These are phyloP conservation scores for Backusella mclennaniae DNA, from an alignment of 192 early-diverging fungal species.

Conservation along the genomic window DNA sequence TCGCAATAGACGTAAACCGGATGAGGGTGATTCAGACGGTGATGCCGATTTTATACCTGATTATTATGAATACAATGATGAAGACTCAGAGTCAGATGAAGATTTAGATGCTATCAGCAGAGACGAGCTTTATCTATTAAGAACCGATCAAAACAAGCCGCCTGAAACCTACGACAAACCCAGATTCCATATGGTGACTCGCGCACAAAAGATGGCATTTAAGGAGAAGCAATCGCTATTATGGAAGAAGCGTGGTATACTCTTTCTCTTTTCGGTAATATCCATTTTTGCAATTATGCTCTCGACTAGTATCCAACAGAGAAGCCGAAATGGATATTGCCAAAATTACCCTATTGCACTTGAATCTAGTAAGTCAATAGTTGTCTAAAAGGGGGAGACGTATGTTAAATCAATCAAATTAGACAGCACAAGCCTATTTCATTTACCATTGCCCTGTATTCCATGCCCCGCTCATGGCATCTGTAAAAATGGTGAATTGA, in stretches of 20 bases:
- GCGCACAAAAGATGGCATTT: neutral
- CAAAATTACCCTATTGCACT: neutral
- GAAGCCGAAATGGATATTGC: conserved; percentile 12
- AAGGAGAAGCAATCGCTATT: neutral
- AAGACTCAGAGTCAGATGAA: neutral
- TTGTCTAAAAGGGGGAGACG: neutral
- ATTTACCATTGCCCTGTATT: neutral
- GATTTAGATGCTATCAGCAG: neutral
- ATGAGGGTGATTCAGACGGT: neutral
- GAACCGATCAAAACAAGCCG: neutral
- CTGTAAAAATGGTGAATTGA: conserved; percentile 6
- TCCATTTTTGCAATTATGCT: neutral
- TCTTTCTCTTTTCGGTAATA: neutral
- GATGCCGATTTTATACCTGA: neutral
- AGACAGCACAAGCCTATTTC: neutral
- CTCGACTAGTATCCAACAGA: neutral
- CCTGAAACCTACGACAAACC: neutral
- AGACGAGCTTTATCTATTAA: neutral
- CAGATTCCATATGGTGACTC: neutral
- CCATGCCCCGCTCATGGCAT: conserved; percentile 14
- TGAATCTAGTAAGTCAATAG: neutral
- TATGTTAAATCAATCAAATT: neutral
- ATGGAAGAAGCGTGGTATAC: neutral
- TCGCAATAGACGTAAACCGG: neutral
- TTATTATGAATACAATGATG: neutral